Base-by-base conservation (phyloP, 1,139 yeast species). In the Taphrina betulina region DNA sequence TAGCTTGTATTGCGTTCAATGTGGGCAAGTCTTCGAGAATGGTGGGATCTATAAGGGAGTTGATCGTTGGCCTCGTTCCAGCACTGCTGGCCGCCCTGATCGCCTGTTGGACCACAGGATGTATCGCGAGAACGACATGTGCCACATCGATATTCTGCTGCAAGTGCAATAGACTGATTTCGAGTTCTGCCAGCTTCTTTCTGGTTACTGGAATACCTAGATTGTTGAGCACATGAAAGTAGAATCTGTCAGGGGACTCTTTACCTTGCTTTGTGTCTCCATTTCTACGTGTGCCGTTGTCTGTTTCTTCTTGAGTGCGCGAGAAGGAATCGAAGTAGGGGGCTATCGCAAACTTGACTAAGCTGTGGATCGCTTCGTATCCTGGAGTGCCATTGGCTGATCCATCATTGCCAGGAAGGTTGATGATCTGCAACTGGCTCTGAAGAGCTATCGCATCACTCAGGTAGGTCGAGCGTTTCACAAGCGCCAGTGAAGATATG, bases 61-160 rank as follows among this genome's bases (percentile, higher is more conserved):
- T 70, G 5, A 69, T 64, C 12, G 69, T 60, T 12, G 64, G 65
- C n/a, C 64, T 60, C 2, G 63, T 63, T 5, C 64, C 61, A 12
- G 61, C 61, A 8, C 66, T 63, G 34, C 12, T 20, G n/a, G 73
- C 74, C 26, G 67, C 62, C 1, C 64, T 63, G 2, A 79, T 64
- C 1, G 76, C 74, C 2, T 69, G 67, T 53, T 69, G 73, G 3
- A 87, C 72, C 8, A 68, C 66, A 0, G 83, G 81, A 64, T 86
- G 92, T 1, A 79, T 71, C 0, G 77, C 67, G 2, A 76, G 65
- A 2, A 74, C 63, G 24, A 88, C 69, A 62, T 85, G 81, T 0
- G 95, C 95, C 1, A 81, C 76, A 56, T 81, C 85, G 24, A 84
- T 78, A 42, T 80, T 75, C 61, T 83, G 85, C 61, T 84, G 85